A percentile compares a stretch with the other conserved stretches of the same genome.
phyloP scores from a whole-genome alignment of 176 grass and related monocot genomes.

The Saccharum spontaneum region DNA sequence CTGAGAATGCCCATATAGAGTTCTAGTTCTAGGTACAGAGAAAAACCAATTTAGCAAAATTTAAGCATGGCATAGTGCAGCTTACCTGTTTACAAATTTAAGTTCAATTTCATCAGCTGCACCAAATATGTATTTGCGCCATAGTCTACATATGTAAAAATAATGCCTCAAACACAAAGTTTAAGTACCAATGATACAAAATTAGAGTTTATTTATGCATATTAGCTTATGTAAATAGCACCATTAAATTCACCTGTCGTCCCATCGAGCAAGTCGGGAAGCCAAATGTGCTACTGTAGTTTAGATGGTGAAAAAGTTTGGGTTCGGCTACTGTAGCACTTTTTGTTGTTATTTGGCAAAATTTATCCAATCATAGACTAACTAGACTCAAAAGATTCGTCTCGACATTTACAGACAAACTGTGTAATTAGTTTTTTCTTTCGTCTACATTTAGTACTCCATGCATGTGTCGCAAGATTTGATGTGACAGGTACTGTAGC shows the following conservation, averaged over 20 bases:
- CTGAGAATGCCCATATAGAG: conserved; percentile 25
- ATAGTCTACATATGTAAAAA: conserved; percentile 36
- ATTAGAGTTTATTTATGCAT: neutral
- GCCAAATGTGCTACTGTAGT: conserved; percentile 59
- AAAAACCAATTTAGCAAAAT: neutral
- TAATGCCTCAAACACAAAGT: neutral
- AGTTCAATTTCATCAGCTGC: conserved; percentile 63
- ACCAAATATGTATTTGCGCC: conserved; percentile 57
- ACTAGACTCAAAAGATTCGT: too few species aligned
- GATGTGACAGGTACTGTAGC: too few species aligned
- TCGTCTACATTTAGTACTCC: too few species aligned
- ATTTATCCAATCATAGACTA: too few species aligned
- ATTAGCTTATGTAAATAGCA: neutral
- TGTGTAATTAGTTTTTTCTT: too few species aligned
- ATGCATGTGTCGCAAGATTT: too few species aligned
- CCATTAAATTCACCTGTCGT: conserved; percentile 36
- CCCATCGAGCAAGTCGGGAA: conserved; percentile 58
- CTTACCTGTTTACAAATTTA: conserved; percentile 67
- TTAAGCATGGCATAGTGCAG: neutral
- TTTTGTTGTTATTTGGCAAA: too few species aligned
- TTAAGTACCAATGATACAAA: neutral
- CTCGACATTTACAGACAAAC: too few species aligned
- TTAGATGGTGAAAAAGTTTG: too few species aligned
- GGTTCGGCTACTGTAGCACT: too few species aligned
- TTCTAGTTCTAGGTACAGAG: neutral